Percentiles rank a stretch among this genome's conserved stretches.
Evolutionary conservation across 345 rosid species (phyloP).

Genomic region (sweet orange (Citrus sinensis)): DVS_A1.0 CM039161.1:17623501-17624000

Average conservation of each 20-base stretch:
- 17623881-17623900: slow-evolving; percentile 10
- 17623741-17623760: not conserved
- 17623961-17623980: slow-evolving; percentile 96
- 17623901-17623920: slow-evolving; percentile 83
- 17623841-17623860: not conserved
- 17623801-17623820: not conserved
- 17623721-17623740: not conserved
- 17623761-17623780: not conserved
- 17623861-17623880: not conserved
- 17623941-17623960: slow-evolving; percentile 95
- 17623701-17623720: not conserved
- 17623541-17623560: slow-evolving; percentile 50
- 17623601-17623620: slow-evolving; percentile 92
- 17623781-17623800: not conserved
- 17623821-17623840: not conserved
- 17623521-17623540: not conserved
- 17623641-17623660: not conserved
- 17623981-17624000: slow-evolving; percentile 87
- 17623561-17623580: slow-evolving; percentile 84
- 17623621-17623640: slow-evolving; percentile 89
- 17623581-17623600: slow-evolving; percentile 94
- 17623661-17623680: not conserved
- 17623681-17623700: not conserved
- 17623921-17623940: slow-evolving; percentile 93
- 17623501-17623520: not conserved